These are phyloP conservation scores for Protomyces gravidus DNA, from an alignment of 1,139 yeast genomes.

Conservation along the genomic window DNA sequence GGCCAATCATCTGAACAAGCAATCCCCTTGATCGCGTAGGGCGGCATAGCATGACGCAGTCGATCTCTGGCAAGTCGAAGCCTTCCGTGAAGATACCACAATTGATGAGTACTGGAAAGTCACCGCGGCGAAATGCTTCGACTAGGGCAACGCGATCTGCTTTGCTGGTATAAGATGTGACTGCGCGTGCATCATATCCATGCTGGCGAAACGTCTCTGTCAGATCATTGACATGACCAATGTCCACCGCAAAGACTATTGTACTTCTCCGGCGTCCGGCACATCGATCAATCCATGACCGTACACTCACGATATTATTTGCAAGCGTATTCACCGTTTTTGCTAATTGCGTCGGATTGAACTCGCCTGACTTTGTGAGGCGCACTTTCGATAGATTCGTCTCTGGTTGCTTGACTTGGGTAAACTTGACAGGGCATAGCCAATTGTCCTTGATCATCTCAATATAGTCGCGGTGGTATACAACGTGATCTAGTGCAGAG, in stretches of 20 bases:
- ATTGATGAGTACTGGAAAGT: conserved; percentile 70
- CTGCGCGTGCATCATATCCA: conserved; percentile 69
- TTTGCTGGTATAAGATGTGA: conserved; percentile 62
- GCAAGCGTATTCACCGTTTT: conserved; percentile 52
- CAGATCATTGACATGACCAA: conserved; percentile 59
- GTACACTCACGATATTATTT: conserved; percentile 54
- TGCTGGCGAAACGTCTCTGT: conserved; percentile 52
- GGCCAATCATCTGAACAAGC: conserved; percentile 82
- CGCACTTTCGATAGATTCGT: conserved; percentile 43
- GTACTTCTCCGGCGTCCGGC: conserved; percentile 53
- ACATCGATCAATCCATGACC: conserved; percentile 50
- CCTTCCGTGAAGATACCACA: conserved; percentile 92
- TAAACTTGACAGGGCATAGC: conserved; percentile 58
- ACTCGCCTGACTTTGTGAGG: conserved; percentile 49
- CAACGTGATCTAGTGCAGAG: conserved; percentile 65
- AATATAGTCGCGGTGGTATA: conserved; percentile 54
- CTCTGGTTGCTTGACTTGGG: conserved; percentile 49
- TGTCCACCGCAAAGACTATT: conserved; percentile 71
- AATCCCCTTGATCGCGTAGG: conserved; percentile 75
- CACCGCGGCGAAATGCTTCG: conserved; percentile 57
- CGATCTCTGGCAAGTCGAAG: conserved; percentile 88
- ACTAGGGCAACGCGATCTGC: conserved; percentile 53
- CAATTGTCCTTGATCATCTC: conserved; percentile 8
- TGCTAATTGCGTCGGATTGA: conserved; percentile 51
- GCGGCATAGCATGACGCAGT: conserved; percentile 69